phyloP scores from a whole-genome alignment of 345 rosid species.

The Heritiera littoralis region DNA sequence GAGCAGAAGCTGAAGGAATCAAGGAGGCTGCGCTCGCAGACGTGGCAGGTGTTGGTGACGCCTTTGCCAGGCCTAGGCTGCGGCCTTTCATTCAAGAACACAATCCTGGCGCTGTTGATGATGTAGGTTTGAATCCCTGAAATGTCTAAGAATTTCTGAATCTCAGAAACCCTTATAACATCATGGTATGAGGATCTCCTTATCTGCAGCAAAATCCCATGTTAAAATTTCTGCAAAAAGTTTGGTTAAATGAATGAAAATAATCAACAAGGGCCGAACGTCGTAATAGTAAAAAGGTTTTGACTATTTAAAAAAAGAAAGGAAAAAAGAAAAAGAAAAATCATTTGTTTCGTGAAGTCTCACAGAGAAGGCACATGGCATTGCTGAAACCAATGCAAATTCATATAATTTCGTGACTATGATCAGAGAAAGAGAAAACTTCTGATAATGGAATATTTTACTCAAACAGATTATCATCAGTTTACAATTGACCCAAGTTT shows the following conservation, averaged over 20 bases:
- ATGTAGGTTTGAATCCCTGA: slow-evolving; percentile 66
- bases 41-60: slow-evolving; percentile 56
- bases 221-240: background rate
- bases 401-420: slow-evolving; percentile 8
- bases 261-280: background rate
- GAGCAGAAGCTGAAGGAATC: slow-evolving; percentile 70
- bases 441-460: background rate
- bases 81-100: slow-evolving; percentile 63
- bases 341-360: background rate
- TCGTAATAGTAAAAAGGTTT: background rate
- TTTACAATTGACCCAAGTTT: background rate
- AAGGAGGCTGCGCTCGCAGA: slow-evolving; percentile 62
- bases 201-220: slow-evolving; percentile 36
- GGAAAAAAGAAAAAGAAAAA: background rate
- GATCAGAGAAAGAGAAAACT: background rate
- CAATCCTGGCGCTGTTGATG: slow-evolving; percentile 65
- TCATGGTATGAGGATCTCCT: slow-evolving; percentile 75
- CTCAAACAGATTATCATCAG: background rate
- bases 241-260: background rate
- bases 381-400: slow-evolving; percentile 29
- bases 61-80: slow-evolving; percentile 72
- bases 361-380: slow-evolving; percentile 19
- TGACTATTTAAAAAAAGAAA: background rate
- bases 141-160: slow-evolving; percentile 58
- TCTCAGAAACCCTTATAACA: slow-evolving; percentile 63